phyloP scores from a whole-genome alignment of 2,329 filamentous ascomycete genomes.

The Calonectria hawksworthii region DNA sequence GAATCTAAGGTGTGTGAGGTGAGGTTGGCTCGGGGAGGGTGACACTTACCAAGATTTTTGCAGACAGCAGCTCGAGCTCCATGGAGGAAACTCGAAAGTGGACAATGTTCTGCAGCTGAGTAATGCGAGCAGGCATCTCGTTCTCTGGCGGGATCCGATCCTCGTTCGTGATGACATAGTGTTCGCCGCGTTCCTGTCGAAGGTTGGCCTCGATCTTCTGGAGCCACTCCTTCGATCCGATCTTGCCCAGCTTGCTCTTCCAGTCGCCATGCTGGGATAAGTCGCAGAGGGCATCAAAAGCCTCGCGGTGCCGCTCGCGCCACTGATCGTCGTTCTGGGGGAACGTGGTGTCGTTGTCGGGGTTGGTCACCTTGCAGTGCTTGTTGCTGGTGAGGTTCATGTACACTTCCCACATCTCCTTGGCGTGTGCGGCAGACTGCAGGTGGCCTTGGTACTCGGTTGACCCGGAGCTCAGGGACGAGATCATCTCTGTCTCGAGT shows the following conservation, averaged over 20 bases:
- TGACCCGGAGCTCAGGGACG: neutral
- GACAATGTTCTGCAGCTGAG: conserved; percentile 42
- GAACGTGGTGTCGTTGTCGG: conserved; percentile 27
- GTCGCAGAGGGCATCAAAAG: conserved; percentile 41
- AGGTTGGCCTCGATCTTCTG: neutral
- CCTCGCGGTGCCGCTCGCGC: conserved; percentile 17
- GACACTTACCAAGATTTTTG: conserved; percentile 32
- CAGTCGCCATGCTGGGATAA: conserved; percentile 34
- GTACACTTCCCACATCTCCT: neutral
- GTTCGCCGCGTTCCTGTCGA: neutral
- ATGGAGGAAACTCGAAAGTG: conserved; percentile 35
- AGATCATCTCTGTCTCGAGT: neutral
- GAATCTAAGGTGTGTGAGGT: too few relatives aligned
- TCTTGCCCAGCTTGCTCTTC: conserved; percentile 37
- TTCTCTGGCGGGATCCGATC: conserved; percentile 27
- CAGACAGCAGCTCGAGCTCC: conserved; percentile 41
- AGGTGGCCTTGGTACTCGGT: neutral
- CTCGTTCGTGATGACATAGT: conserved; percentile 25
- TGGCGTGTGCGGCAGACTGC: neutral
- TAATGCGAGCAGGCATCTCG: conserved; percentile 25
- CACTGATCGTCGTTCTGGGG: conserved; percentile 15
- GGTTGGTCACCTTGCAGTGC: neutral
- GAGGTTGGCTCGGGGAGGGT: too few relatives aligned
- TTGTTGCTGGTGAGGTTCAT: conserved; percentile 14
- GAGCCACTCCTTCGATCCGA: conserved; percentile 25